phyloP scores from a whole-genome alignment of 176 grass and related monocot species.

The Avena eriantha region DNA sequence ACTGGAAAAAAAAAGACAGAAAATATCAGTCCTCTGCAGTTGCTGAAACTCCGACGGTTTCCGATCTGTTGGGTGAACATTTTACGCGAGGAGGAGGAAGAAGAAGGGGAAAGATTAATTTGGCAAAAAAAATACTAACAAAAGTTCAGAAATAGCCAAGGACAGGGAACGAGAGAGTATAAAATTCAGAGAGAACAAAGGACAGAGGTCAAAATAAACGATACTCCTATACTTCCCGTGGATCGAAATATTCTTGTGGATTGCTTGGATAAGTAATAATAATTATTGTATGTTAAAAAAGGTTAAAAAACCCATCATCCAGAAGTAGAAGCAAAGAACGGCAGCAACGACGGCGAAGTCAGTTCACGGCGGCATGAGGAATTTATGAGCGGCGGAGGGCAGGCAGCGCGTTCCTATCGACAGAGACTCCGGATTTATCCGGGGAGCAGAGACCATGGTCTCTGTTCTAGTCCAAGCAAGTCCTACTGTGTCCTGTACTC shows the following conservation, averaged over 20 bases:
- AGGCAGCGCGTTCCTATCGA: not conserved
- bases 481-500: not conserved
- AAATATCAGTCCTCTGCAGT: not conserved
- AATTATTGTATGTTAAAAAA: too few relatives aligned
- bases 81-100: not conserved
- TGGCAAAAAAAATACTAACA: not conserved
- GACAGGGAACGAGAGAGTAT: not conserved
- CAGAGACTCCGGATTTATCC: not conserved
- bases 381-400: not conserved
- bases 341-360: not conserved
- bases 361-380: not conserved
- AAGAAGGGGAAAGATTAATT: not conserved
- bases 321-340: not conserved
- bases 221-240: not conserved
- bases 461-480: not conserved
- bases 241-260: not conserved
- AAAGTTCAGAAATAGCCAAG: not conserved
- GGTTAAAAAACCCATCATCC: not conserved
- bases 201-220: not conserved
- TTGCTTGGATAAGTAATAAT: too few relatives aligned
- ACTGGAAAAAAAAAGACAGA: conserved; percentile 45
- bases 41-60: not conserved
- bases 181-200: not conserved
- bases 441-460: conserved; percentile 4
- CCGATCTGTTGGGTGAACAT: not conserved